Percentiles rank a stretch among this genome's conserved stretches.
Conservation (phyloP, 1,139 yeast genomes). For the Yamadazyma blattariae region DNA sequence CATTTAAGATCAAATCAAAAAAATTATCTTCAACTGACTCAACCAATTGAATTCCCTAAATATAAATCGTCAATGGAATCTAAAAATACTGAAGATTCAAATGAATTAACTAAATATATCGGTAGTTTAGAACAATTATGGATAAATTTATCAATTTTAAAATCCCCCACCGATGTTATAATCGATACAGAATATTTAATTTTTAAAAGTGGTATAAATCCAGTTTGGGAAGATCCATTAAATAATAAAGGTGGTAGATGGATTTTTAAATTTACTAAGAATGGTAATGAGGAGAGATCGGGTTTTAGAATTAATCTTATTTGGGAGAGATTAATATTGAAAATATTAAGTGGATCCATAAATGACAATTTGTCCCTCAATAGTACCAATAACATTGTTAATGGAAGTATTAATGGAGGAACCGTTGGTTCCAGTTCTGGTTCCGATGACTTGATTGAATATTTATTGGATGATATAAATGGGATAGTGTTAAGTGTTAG, state of each 20-base stretch:
- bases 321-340: conserved; percentile 52
- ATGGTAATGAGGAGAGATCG: conserved; percentile 13
- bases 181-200: conserved; percentile 58
- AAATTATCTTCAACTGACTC: conserved; percentile 40
- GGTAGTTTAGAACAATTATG: conserved; percentile 64
- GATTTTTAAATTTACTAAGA: conserved; percentile 51
- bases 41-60: conserved; percentile 33
- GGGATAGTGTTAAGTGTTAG: conserved; percentile 53
- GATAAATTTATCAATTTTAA: conserved; percentile 48
- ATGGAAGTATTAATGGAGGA: too few relatives aligned
- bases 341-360: conserved; percentile 43
- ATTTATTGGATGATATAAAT: conserved; percentile 44
- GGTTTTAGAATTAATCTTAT: conserved; percentile 38
- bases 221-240: conserved; percentile 71
- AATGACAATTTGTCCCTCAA: conserved; percentile 32
- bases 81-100: too few relatives aligned
- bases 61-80: too few relatives aligned
- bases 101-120: conserved; percentile 29
- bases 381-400: too few relatives aligned
- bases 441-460: conserved; percentile 34
- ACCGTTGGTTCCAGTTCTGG: too few relatives aligned
- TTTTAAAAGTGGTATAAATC: conserved; percentile 63
- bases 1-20: conserved; percentile 35
- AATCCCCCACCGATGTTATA: conserved; percentile 46
- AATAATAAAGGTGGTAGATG: conserved; percentile 66